Evolutionary conservation across 2,329 filamentous ascomycete genomes (phyloP), one percentile per base, ranked within the genome.

Genomic region (Gliomastix tumulicola): DNA sequence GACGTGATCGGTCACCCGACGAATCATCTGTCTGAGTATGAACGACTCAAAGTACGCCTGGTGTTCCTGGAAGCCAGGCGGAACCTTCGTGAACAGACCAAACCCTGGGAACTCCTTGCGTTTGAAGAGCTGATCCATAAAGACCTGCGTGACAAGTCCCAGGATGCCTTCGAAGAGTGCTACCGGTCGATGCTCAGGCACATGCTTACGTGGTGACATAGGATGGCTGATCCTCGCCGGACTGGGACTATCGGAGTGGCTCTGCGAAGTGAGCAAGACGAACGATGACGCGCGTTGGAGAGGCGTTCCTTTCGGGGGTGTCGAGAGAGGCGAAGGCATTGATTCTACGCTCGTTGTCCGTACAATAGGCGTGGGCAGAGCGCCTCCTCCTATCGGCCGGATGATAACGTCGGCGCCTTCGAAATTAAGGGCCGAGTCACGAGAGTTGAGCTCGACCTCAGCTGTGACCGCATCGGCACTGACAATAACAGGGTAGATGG

Each of bases 11-110:
- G 76, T 76, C 13, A 95, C 63, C 21, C 84, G 77, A 4, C 79
- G 73, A 32, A 96, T 74, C 0, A 85, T 79, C 44, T 82, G 83
- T 20, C 81, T 77, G 16, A 97, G 66, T 4, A 97, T 66, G 53
- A 89, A 96, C 0, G 92, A 94, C 53, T 94, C 88, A 46, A 98
- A 96, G 55, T 89, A 94, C 1, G 88, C 88, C 50, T 96, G 89
- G 48, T 97, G 88, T 54, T 97, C 92, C 47, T 90, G 79, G 50
- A 94, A 95, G 0, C 90, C 89, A 1, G 92, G 88, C 2, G 94
- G 92, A 0, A 90, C 84, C 55, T 92, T 95, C 36, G 86, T 66
- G 51, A 87, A 94, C 9, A 98, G 64, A 0, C 83, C 81, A 36
- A 98, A 84, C 0, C 92, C 90, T 4, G 82, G 71, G 52, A 97